Conservation (phyloP, 352 stramenopile genomes). For the Phytopythium sindhum region DNA sequence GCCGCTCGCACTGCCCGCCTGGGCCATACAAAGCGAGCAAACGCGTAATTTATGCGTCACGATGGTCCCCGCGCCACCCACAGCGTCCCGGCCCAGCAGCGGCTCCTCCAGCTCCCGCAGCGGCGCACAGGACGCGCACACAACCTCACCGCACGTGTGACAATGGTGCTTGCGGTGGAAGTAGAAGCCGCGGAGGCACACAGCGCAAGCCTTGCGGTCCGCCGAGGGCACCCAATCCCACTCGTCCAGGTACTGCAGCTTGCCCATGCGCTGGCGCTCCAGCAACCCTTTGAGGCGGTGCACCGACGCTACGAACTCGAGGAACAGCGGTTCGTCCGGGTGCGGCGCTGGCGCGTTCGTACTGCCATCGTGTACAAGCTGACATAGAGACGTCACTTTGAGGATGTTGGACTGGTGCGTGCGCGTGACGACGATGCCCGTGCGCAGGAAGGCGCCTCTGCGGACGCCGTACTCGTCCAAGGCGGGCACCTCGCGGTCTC, state of each 20-base stretch:
- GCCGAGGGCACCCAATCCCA: constrained; percentile 72
- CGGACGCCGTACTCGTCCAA: constrained; percentile 63
- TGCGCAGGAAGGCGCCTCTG: constrained; percentile 50
- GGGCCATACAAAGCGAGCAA: constrained; percentile 62
- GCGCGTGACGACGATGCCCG: constrained; percentile 68
- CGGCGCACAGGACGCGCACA: constrained; percentile 70
- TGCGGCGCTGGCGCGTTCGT: background rate
- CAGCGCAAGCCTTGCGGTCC: constrained; percentile 74
- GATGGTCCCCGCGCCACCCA: background rate
- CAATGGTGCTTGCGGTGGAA: constrained; percentile 81
- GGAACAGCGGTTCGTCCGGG: constrained; percentile 53
- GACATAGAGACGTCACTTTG: constrained; percentile 54
- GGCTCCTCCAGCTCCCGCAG: constrained; percentile 71
- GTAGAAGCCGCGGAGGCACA: constrained; percentile 76
- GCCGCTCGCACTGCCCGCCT: constrained; percentile 27
- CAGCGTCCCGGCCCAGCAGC: constrained; percentile 18
- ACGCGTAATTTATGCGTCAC: constrained; percentile 60
- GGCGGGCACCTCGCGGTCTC: constrained; percentile 58
- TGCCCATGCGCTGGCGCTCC: constrained; percentile 73
- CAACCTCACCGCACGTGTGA: constrained; percentile 70
- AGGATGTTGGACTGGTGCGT: constrained; percentile 76
- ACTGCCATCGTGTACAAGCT: background rate
- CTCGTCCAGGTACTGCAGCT: constrained; percentile 71
- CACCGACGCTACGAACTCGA: constrained; percentile 54
- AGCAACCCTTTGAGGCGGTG: constrained; percentile 55